These are phyloP conservation scores for Lonicera japonica DNA, from an alignment of 129 eudicot species.

Conservation along the genomic window DNA sequence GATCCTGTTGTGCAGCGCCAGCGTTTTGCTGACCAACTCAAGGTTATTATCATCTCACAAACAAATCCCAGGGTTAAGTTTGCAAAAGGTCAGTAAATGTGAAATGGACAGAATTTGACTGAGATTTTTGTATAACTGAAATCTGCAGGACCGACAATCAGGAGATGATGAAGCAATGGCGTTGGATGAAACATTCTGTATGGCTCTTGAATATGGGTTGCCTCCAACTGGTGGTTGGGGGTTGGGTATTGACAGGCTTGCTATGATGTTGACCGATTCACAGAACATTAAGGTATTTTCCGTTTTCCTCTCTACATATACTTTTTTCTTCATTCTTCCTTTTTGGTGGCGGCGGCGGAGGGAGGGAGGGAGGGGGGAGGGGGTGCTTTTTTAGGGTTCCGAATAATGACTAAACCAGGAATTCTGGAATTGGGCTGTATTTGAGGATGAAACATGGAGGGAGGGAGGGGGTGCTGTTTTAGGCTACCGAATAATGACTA, in stretches of 20 bases:
- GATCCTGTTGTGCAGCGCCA: slow-evolving; percentile 97
- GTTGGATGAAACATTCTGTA: slow-evolving; percentile 83
- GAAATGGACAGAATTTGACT: not conserved
- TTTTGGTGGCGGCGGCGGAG: too few relatives aligned
- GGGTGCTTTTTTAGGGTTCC: too few relatives aligned
- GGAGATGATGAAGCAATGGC: slow-evolving; percentile 99
- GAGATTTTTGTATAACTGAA: not conserved
- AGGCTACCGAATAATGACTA: too few relatives aligned
- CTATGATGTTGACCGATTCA: slow-evolving; percentile 89
- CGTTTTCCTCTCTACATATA: not conserved
- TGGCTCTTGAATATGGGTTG: slow-evolving; percentile 87
- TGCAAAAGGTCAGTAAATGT: not conserved
- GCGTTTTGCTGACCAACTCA: slow-evolving; percentile 91
- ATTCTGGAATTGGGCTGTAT: too few relatives aligned
- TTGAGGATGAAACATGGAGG: too few relatives aligned
- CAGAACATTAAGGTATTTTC: slow-evolving; percentile 76
- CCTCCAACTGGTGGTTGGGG: slow-evolving; percentile 99
- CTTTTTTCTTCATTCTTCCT: not conserved
- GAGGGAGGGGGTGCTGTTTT: too few relatives aligned
- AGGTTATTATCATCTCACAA: too few relatives aligned
- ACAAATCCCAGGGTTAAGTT: not conserved
- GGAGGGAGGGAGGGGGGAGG: too few relatives aligned
- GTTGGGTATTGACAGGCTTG: slow-evolving; percentile 77
- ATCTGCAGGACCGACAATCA: slow-evolving; percentile 81
- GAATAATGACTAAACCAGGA: too few relatives aligned